phyloP scores from a whole-genome alignment of 1,284 basidiomycete genomes.

The Sanghuangporus sanghuang region DNA sequence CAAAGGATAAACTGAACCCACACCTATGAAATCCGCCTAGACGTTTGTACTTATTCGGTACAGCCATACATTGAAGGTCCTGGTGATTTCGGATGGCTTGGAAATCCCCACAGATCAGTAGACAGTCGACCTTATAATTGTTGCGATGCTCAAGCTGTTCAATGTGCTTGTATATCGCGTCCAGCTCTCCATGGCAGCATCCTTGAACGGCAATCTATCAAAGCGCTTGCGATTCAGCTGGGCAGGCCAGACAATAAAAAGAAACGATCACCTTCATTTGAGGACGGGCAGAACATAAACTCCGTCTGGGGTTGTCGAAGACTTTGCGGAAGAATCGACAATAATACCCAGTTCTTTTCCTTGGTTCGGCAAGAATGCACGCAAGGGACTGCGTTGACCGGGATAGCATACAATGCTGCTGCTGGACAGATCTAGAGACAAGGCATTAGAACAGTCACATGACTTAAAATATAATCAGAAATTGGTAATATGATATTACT shows the following conservation, averaged over 20 bases:
- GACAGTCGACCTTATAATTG: conserved; percentile 70
- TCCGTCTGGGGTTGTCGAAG: no score
- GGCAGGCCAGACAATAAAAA: background rate
- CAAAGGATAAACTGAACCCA: conserved; percentile 16
- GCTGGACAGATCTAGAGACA: no score
- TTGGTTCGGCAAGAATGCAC: no score
- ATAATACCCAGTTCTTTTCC: no score
- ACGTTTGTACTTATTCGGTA: conserved; percentile 83
- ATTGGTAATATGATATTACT: no score
- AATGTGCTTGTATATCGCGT: conserved; percentile 83
- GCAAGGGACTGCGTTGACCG: no score
- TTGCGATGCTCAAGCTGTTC: conserved; percentile 55
- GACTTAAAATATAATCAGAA: no score
- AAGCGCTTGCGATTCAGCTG: background rate
- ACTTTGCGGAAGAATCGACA: no score
- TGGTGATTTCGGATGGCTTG: conserved; percentile 85
- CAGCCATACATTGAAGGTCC: conserved; percentile 88
- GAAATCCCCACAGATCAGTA: conserved; percentile 95
- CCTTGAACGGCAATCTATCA: conserved; percentile 86
- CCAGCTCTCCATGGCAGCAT: conserved; percentile 90
- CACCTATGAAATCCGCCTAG: conserved; percentile 80
- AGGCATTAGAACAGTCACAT: no score
- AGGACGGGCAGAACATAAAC: background rate
- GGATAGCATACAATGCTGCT: no score
- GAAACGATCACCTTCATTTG: background rate